Conservation (phyloP, 2,329 filamentous ascomycete species). For the Penicillium sp. region DNA sequence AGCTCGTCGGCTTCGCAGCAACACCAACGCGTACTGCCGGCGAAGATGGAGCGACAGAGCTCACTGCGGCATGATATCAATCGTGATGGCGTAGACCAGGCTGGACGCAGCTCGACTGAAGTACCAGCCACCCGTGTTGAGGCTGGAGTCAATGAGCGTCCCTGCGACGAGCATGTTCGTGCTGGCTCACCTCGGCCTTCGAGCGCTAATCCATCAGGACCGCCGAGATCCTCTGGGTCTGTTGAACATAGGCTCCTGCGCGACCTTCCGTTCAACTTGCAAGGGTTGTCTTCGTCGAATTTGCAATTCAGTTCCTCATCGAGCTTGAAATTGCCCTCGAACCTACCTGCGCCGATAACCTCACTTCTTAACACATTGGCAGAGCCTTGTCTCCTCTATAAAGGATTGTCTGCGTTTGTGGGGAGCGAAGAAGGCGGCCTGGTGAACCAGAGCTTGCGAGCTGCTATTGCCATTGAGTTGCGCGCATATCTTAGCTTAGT, state of each 20-base stretch:
- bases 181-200: slow-evolving; percentile 15
- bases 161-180: slow-evolving; percentile 14
- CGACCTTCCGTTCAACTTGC: slow-evolving; percentile 84
- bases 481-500: slow-evolving; percentile 83
- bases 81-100: slow-evolving; percentile 15
- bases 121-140: slow-evolving; percentile 18
- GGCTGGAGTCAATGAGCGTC: slow-evolving; percentile 14
- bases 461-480: slow-evolving; percentile 74
- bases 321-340: slow-evolving; percentile 65
- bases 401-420: slow-evolving; percentile 68
- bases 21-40: slow-evolving; percentile 14
- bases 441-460: slow-evolving; percentile 82
- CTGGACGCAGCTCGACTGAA: slow-evolving; percentile 14
- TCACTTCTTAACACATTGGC: slow-evolving; percentile 81
- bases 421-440: slow-evolving; percentile 72
- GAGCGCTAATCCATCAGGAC: slow-evolving; percentile 24
- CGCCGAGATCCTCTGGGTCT: slow-evolving; percentile 45
- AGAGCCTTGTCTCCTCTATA: slow-evolving; percentile 87
- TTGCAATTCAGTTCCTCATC: slow-evolving; percentile 64
- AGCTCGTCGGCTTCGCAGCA: slow-evolving; percentile 36
- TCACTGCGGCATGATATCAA: slow-evolving; percentile 21
- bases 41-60: slow-evolving; percentile 21
- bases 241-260: slow-evolving; percentile 60
- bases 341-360: slow-evolving; percentile 72
- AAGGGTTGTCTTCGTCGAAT: slow-evolving; percentile 80